Conservation (phyloP, 352 stramenopile species). For the Peronospora farinosa region DNA sequence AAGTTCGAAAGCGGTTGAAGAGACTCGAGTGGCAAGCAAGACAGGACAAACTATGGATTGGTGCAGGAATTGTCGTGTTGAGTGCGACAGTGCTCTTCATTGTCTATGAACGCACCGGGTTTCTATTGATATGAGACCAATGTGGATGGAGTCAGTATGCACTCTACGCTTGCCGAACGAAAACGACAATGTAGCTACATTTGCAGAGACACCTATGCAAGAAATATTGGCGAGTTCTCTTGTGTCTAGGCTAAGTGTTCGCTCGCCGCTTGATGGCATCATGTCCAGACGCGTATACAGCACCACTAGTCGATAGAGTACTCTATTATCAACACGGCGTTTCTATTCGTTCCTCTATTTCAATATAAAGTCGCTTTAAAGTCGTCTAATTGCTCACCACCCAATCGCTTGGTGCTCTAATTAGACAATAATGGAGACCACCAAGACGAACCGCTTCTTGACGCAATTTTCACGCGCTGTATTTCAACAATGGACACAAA, state of each 20-base stretch:
- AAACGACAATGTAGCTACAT: background rate
- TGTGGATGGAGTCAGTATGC: too few species aligned
- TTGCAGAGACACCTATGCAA: too few species aligned
- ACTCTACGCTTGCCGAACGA: too few species aligned
- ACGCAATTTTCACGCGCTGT: conserved; percentile 46
- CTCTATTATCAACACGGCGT: too few species aligned
- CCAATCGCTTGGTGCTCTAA: background rate
- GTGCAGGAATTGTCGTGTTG: conserved; percentile 51
- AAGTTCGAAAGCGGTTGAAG: conserved; percentile 58
- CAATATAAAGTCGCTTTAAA: too few species aligned
- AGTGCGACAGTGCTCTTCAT: conserved; percentile 66
- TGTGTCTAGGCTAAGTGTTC: too few species aligned
- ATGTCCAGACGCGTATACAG: too few species aligned
- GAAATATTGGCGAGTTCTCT: too few species aligned
- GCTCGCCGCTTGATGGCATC: too few species aligned
- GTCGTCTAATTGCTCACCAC: background rate
- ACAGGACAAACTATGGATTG: conserved; percentile 77
- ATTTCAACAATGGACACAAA: conserved; percentile 51
- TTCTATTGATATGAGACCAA: conserved; percentile 50
- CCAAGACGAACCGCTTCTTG: conserved; percentile 50
- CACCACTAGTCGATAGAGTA: too few species aligned
- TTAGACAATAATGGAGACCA: conserved; percentile 24
- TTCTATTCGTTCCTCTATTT: too few species aligned
- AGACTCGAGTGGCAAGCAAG: conserved; percentile 63
- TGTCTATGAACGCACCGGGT: conserved; percentile 64